Evolutionary conservation across 176 grass and related monocot species (phyloP).

Genomic region (Ensete glaucum): DNA sequence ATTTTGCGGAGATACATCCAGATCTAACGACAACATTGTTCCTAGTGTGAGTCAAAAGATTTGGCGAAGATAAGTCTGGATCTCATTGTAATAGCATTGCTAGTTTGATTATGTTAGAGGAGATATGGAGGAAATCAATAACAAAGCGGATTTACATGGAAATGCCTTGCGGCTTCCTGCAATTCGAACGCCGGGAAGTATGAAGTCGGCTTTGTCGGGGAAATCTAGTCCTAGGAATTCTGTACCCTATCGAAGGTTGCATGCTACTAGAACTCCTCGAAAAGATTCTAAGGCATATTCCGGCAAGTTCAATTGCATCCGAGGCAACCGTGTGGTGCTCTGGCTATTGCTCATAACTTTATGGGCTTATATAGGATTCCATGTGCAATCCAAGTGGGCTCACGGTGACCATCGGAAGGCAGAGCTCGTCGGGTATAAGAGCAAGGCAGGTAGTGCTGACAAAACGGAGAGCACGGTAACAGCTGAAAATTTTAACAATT

Average conservation of each 20-base stretch:
- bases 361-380: constrained; percentile 48
- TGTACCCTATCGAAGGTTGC: constrained; percentile 6
- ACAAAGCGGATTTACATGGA: constrained; percentile 22
- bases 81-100: not conserved
- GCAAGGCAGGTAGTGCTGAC: constrained; percentile 16
- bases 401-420: constrained; percentile 21
- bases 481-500: constrained; percentile 21
- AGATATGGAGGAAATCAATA: constrained; percentile 31
- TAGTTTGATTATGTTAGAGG: not conserved
- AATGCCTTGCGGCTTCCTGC: constrained; percentile 22
- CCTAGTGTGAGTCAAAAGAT: not conserved
- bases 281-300: constrained; percentile 21
- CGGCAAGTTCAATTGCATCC: constrained; percentile 19
- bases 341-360: constrained; percentile 32
- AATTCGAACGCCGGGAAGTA: constrained; percentile 10
- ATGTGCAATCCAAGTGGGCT: constrained; percentile 46
- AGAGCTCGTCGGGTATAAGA: constrained; percentile 18
- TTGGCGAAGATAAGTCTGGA: not conserved
- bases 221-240: constrained; percentile 26
- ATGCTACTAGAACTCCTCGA: constrained; percentile 13
- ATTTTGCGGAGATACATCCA: not conserved
- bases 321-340: constrained; percentile 27
- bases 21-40: not conserved
- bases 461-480: constrained; percentile 7
- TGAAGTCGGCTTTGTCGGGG: constrained; percentile 26